Base-by-base conservation (phyloP, 2,329 filamentous ascomycete genomes). In the Colletotrichum eremochloae region DNA sequence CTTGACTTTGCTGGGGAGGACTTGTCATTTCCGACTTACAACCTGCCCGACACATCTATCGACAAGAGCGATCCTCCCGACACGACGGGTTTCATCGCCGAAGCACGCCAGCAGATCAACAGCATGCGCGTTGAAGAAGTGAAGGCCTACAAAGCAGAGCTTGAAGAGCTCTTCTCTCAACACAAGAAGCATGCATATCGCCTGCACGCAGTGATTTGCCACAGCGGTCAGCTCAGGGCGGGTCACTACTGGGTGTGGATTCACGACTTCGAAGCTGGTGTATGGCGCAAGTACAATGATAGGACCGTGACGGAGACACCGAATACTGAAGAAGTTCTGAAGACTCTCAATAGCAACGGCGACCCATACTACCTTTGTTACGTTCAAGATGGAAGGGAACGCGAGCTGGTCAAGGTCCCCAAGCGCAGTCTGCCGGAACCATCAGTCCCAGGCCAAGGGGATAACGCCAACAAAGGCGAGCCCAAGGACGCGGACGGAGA, bases 181-280 rank as follows among this genome's bases (percentile, higher is more conserved):
- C 88, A 92, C 77, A 87, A 87, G 55, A 84, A 90, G 36, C 85
- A 94, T 58, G 89, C 92, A 14, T 99, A 98, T 80, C 90, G 90
- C 18, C 88, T 99, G 5, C 95, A 98, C 76, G 94, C 96, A 0
- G 93, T 98, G 42, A 97, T 99, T 78, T 96, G 97, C 77, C 96
- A 99, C 80, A 91, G 93, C 29, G 94, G 94, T 42, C 86, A 86
- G 76, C 87, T 92, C 52, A 88, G 86, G 56, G 92, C 92, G 57
- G 96, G 96, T 0, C 96, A 99, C 81, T 99, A 98, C 83, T 98
- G 94, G 92, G 94, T 98, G 56, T 98, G 95, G 88, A 97, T 99
- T 75, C 93, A 91, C 78, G 96, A 98, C 83, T 97, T 97, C 80
- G 89, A 92, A 75, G 60, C 63, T 8, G 89, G 90, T 58, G 85